Percentiles rank a stretch among this genome's conserved stretches.
Evolutionary conservation across 2,329 filamentous ascomycete genomes (phyloP).

Genomic region (Aureobasidium zeae): DNA sequence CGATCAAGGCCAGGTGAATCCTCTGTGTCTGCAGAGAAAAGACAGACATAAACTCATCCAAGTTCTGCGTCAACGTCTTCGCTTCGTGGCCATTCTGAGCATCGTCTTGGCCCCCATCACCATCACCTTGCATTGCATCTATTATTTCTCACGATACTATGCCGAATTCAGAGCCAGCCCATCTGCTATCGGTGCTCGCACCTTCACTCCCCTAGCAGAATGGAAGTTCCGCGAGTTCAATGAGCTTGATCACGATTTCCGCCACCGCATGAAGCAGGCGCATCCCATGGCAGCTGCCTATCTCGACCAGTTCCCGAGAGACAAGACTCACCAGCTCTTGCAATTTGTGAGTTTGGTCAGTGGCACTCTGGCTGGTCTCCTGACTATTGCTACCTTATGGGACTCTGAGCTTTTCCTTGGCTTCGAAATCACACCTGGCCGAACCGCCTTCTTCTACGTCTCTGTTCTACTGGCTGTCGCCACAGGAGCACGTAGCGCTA

Average conservation of each 20-base stretch:
- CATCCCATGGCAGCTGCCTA: conserved; percentile 88
- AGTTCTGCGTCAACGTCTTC: conserved; percentile 66
- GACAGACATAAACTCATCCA: conserved; percentile 70
- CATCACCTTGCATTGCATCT: conserved; percentile 73
- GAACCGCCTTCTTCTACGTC: conserved; percentile 85
- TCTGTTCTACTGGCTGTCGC: conserved; percentile 75
- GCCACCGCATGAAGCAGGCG: conserved; percentile 85
- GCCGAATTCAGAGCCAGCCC: conserved; percentile 96
- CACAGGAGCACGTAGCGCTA: conserved; percentile 70
- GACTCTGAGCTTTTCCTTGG: conserved; percentile 84
- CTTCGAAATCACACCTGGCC: conserved; percentile 83
- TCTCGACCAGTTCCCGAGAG: conserved; percentile 91
- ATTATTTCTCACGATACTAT: conserved; percentile 93
- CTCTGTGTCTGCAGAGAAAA: conserved; percentile 75
- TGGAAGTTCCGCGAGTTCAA: conserved; percentile 99
- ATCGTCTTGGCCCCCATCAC: conserved; percentile 79
- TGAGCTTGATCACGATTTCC: conserved; percentile 84
- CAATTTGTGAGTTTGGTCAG: conserved; percentile 80
- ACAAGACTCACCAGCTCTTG: conserved; percentile 78
- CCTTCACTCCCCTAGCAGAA: conserved; percentile 86
- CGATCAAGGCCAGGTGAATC: conserved; percentile 74
- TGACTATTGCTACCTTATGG: conserved; percentile 74
- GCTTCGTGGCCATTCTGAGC: conserved; percentile 77
- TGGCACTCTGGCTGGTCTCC: conserved; percentile 75
- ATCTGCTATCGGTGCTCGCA: conserved; percentile 71